Evolutionary conservation across 257 asterid genomes (phyloP), one percentile per base, ranked within the genome.

Genomic region (Rauvolfia tetraphylla): DNA sequence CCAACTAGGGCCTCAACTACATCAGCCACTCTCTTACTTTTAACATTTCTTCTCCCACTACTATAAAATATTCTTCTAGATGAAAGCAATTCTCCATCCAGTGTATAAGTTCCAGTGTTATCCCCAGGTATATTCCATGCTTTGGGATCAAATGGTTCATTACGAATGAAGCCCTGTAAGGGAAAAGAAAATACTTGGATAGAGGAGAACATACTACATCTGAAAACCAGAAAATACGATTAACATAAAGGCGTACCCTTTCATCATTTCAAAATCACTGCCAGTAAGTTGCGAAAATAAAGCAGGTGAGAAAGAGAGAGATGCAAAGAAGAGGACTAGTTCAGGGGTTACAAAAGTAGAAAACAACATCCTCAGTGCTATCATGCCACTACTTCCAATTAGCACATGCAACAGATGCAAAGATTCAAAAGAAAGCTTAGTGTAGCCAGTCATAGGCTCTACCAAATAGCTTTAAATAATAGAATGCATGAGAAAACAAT

Each of bases 1-100:
- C 97, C 98, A n/a, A 92, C 87, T 22, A 94, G 74, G n/a, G 98
- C 98, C 84, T 94, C 98, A 11, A 84, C 88, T 17, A 87, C 97
- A 68, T 94, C 97, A 9, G 97, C 95, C 31, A 94, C 86, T 0
- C 59, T 83, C 85, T 89, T 92, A 25, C 88, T 75, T 85, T 86
- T 89, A 0, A 92, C 68, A 6, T 68, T 81, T 73, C 88, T 78
- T 3, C 41, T 85, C 2, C 76, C 80, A 33, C 81, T 67, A 23
- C 53, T 56, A 49, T 88, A 90, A 44, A 89, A 53, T 70, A 79
- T 86, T 72, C 57, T 72, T 12, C 73, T 75, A 11, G 87, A 77
- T 0, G 87, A 77, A 61, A 83, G 25, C 3, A 68, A 3, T 73
- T 86, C 91, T 67, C 78, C 87, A 42, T 83, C 72, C 4, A 92